Evolutionary conservation across 1,284 basidiomycete genomes (phyloP).

Genomic region (Boletus smithii): DNA sequence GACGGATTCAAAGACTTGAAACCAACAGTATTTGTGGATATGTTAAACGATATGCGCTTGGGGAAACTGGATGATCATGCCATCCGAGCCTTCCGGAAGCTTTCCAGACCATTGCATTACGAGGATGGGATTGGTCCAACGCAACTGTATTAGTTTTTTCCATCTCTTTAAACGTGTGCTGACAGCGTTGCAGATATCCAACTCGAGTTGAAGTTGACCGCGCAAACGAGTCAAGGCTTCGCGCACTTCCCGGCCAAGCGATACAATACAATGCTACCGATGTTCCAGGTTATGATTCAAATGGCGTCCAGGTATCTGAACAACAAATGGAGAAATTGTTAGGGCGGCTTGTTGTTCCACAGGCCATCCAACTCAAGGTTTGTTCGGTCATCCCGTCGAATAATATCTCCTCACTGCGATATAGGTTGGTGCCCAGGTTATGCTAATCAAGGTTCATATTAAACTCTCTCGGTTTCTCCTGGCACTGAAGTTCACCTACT

Average conservation of each 20-base stretch:
- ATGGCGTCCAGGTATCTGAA: conserved; percentile 20
- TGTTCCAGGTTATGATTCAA: conserved; percentile 25
- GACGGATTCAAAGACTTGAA: conserved; percentile 9
- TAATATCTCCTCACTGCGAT: conserved; percentile 9
- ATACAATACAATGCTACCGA: conserved; percentile 26
- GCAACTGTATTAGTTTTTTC: conserved; percentile 56
- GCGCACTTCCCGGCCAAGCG: conserved; percentile 21
- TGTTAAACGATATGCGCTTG: conserved; percentile 89
- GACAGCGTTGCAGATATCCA: conserved; percentile 25
- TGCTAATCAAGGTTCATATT: conserved; percentile 66
- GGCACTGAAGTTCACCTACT: not conserved
- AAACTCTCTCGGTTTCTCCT: not conserved
- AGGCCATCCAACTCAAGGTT: conserved; percentile 28
- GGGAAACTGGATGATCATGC: conserved; percentile 54
- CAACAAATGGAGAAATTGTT: conserved; percentile 29
- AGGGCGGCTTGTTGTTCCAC: conserved; percentile 29
- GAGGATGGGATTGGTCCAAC: conserved; percentile 78
- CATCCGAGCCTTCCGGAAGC: conserved; percentile 53
- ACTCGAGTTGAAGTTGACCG: conserved; percentile 32
- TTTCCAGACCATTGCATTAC: conserved; percentile 60
- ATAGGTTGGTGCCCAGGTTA: conserved; percentile 50
- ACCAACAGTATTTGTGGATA: conserved; percentile 74
- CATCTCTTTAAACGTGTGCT: conserved; percentile 2
- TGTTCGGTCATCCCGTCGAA: not conserved
- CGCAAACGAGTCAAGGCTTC: conserved; percentile 31